phyloP scores from a whole-genome alignment of 1,284 basidiomycete species.

The Tilletia walkeri region DNA sequence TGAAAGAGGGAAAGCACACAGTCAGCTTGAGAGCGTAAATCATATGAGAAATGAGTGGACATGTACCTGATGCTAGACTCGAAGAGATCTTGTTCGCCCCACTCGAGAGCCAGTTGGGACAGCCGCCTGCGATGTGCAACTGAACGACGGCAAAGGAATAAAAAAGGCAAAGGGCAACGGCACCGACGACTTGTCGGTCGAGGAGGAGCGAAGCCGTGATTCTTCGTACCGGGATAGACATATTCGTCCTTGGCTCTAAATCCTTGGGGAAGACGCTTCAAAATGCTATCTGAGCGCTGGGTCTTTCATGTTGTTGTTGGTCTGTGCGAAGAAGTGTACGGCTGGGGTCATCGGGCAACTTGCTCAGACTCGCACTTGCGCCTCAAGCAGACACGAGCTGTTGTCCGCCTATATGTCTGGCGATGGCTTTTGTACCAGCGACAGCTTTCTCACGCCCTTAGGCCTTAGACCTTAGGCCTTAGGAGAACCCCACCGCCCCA shows the following conservation, averaged over 20 bases:
- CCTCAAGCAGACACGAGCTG: no score
- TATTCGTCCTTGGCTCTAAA: background rate
- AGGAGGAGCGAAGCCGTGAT: background rate
- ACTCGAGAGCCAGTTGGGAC: background rate
- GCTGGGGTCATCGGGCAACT: no score
- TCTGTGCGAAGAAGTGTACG: no score
- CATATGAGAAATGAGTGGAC: background rate
- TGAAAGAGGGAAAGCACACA: background rate
- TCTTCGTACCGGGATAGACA: background rate
- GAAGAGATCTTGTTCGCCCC: conserved; percentile 13
- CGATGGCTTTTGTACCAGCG: no score
- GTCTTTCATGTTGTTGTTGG: no score
- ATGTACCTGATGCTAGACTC: background rate
- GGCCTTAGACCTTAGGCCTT: no score
- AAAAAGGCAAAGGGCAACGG: background rate
- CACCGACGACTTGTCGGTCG: conserved; percentile 6
- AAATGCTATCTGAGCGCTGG: no score
- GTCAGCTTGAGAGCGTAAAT: background rate
- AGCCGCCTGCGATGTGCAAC: background rate
- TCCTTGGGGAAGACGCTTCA: no score
- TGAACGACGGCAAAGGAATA: conserved; percentile 3
- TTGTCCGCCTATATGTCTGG: no score
- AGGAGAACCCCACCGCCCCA: no score
- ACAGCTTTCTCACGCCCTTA: no score
- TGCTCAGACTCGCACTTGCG: no score